phyloP scores from a whole-genome alignment of 345 rosid species.

The Euphorbia lathyris region DNA sequence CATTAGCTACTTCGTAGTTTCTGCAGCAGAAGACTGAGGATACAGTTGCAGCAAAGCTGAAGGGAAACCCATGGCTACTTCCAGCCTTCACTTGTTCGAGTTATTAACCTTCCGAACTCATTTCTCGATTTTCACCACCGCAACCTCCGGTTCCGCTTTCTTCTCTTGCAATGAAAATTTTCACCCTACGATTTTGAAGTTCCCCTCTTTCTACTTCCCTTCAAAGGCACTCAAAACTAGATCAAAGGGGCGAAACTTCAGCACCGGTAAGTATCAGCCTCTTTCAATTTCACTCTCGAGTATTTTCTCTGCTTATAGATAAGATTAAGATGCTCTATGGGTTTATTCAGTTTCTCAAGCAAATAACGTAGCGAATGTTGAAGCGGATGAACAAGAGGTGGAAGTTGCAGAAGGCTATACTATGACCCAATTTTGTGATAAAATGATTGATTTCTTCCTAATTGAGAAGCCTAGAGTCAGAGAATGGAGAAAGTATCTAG shows the following conservation, averaged over 20 bases:
- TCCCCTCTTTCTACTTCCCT: slow-evolving; percentile 16
- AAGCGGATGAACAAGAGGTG: slow-evolving; percentile 46
- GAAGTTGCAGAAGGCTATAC: slow-evolving; percentile 74
- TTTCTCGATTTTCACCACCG: slow-evolving; percentile 13
- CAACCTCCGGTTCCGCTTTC: slow-evolving; percentile 12
- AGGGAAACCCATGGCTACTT: slow-evolving; percentile 17
- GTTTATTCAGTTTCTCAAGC: slow-evolving; percentile 45
- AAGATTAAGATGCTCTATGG: background rate
- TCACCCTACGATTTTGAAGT: slow-evolving; percentile 17
- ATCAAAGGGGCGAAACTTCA: slow-evolving; percentile 16
- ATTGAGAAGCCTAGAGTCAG: slow-evolving; percentile 72
- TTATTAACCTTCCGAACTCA: slow-evolving; percentile 22
- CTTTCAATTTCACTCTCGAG: background rate
- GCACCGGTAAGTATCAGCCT: slow-evolving; percentile 24
- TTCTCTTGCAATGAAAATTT: slow-evolving; percentile 31
- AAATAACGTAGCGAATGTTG: slow-evolving; percentile 30
- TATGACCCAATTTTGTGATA: slow-evolving; percentile 72
- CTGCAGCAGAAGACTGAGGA: background rate
- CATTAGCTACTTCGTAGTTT: background rate
- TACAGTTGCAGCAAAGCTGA: background rate
- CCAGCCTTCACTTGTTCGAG: slow-evolving; percentile 15
- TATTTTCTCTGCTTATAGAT: background rate
- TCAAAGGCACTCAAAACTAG: slow-evolving; percentile 14
- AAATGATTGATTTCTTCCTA: slow-evolving; percentile 69
- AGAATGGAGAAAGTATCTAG: slow-evolving; percentile 76